Evolutionary conservation across 169 alveolate genomes (phyloP), one percentile per base, ranked within the genome.

Genomic region (Plasmodium malariae): DNA sequence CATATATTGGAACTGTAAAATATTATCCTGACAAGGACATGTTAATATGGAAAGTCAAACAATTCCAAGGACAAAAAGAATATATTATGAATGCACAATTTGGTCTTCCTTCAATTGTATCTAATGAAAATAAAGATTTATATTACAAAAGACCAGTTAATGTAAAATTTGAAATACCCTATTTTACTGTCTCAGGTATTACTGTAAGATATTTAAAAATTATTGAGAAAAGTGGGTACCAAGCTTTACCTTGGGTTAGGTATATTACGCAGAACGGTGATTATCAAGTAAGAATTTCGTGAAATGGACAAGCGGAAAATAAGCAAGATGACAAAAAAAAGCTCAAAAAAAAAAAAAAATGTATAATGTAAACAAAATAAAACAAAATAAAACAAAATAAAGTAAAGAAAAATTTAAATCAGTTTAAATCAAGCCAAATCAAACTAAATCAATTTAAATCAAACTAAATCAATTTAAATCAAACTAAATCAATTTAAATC

Each of bases 231-330:
- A 92, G 98, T 80, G 99, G 99, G 12, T 99, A 98, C 87, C 98
- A 98, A 92, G 99, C 99, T 24, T 97, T 98, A 24, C 99, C 99
- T 6, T 99, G 99, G 99, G 99, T 99, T 26, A 96, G 99, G 78
- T 99, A 99, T 94, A 98, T 99, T 87, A 98, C 99, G 2, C 97
- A 98, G 78, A 98, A 98, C 88, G 99, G 99, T n/a, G 99, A 98
- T 71, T 99, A 98, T 94, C 99, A 99, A 93, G 97, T 98, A 48
- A 97, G 99, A 87, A 98, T 98, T 98, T 93, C 98, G 28, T 96
- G 91, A 93, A 17, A 59, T n/a, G 5, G 14, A 28, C 34, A 17
- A 19, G 24, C 26, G 32, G 37, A 32, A 62, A 5, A 32, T 34
- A 65, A 32, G 19, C 28, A 32, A 32, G 36, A 65, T 3, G 3